Percentiles rank a stretch among this genome's conserved stretches.
These are phyloP conservation scores for Lumnitzera racemosa DNA, from an alignment of 345 rosid species.

Conservation along the genomic window DNA sequence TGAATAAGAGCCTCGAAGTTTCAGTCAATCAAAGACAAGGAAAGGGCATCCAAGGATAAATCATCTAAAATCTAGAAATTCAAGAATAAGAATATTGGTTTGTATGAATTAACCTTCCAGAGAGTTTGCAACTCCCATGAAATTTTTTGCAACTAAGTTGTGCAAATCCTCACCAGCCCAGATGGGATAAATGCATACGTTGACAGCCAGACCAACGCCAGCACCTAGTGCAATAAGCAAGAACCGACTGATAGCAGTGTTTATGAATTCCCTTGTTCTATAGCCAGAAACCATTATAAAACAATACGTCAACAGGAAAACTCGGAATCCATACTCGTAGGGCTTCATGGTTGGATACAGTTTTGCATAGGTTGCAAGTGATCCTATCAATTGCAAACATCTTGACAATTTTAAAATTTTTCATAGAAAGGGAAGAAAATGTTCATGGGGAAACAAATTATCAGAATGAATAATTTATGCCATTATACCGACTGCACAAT, in stretches of 20 bases:
- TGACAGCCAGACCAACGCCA: slow-evolving; percentile 61
- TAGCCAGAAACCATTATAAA: slow-evolving; percentile 78
- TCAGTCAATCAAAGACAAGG: slow-evolving; percentile 9
- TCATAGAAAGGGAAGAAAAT: too few species aligned
- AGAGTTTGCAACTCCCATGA: slow-evolving; percentile 71
- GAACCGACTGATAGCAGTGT: slow-evolving; percentile 70
- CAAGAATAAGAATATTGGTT: not conserved
- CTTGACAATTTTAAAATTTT: slow-evolving; percentile 9
- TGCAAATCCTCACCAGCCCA: slow-evolving; percentile 99
- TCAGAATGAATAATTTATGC: not conserved
- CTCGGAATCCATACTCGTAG: slow-evolving; percentile 87
- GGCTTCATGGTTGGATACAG: slow-evolving; percentile 82
- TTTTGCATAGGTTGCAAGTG: slow-evolving; percentile 59
- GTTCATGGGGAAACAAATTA: too few species aligned
- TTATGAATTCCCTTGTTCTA: slow-evolving; percentile 61
- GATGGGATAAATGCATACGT: slow-evolving; percentile 83
- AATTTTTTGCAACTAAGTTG: slow-evolving; percentile 74
- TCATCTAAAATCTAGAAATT: not conserved
- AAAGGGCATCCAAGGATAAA: not conserved
- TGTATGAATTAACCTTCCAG: slow-evolving; percentile 58
- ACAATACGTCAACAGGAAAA: slow-evolving; percentile 80
- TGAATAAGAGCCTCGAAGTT: slow-evolving; percentile 14
- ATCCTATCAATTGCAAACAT: slow-evolving; percentile 40
- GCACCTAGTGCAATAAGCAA: slow-evolving; percentile 86
- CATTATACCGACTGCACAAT: slow-evolving; percentile 1